Evolutionary conservation across 352 stramenopile genomes (phyloP).

Genomic region (Globisporangium iwayamae): DNA sequence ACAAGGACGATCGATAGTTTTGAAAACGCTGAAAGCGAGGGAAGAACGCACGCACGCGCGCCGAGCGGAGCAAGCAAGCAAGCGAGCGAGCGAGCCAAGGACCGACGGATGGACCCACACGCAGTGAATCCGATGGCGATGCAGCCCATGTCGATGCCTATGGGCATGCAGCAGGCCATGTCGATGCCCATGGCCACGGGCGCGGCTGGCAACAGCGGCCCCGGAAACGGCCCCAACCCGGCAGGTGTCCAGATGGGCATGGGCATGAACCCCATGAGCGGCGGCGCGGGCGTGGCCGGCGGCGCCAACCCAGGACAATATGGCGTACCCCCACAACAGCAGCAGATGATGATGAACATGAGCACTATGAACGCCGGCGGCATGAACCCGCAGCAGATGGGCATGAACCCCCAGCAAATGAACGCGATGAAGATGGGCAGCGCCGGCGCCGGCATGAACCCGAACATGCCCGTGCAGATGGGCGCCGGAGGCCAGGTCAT

Average conservation of each 20-base stretch:
- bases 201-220: conserved; percentile 11
- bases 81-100: neutral
- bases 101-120: conserved; percentile 50
- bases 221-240: conserved; percentile 18
- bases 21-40: conserved; percentile 2
- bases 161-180: conserved; percentile 46
- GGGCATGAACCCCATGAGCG: conserved; percentile 49
- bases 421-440: conserved; percentile 46
- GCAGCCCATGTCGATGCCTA: conserved; percentile 68
- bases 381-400: conserved; percentile 27
- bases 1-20: neutral
- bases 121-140: conserved; percentile 64
- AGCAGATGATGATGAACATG: conserved; percentile 69
- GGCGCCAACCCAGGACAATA: conserved; percentile 22
- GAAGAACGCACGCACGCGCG: neutral
- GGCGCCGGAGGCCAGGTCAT: conserved; percentile 23
- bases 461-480: conserved; percentile 20
- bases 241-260: conserved; percentile 47
- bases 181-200: conserved; percentile 48
- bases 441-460: conserved; percentile 31
- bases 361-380: conserved; percentile 36
- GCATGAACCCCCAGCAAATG: conserved; percentile 38
- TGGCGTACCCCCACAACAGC: conserved; percentile 33
- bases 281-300: conserved; percentile 18
- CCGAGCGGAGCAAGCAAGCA: no score